Evolutionary conservation across 192 early-diverging fungal genomes (phyloP).

Genomic region (Coemansia sp.): DNA sequence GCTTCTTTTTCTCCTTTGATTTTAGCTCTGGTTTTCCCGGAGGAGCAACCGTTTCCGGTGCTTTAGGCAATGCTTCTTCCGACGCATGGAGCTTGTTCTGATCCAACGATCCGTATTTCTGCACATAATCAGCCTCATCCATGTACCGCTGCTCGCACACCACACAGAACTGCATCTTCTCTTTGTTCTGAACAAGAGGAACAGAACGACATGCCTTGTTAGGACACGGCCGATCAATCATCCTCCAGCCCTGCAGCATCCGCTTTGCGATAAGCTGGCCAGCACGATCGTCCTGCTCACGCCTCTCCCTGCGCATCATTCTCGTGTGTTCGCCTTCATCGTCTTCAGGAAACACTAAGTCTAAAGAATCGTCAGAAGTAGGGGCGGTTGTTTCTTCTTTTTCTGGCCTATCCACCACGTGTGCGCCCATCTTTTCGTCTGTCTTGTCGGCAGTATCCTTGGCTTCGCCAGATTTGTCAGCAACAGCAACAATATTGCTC

Average conservation of each 20-base stretch:
- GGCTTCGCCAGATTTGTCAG: neutral
- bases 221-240: slow-evolving; percentile 43
- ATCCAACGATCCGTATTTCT: slow-evolving; percentile 23
- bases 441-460: neutral
- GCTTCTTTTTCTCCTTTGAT: neutral
- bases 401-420: neutral
- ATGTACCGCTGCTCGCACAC: slow-evolving; percentile 41
- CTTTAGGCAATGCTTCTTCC: neutral
- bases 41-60: neutral
- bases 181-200: slow-evolving; percentile 36
- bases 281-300: slow-evolving; percentile 40
- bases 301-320: slow-evolving; percentile 11
- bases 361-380: neutral
- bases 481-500: neutral
- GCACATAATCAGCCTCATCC: slow-evolving; percentile 34
- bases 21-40: neutral
- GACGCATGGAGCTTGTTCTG: neutral
- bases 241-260: slow-evolving; percentile 46
- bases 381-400: neutral
- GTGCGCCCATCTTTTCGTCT: slow-evolving; percentile 21
- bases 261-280: slow-evolving; percentile 44
- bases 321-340: neutral
- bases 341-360: neutral
- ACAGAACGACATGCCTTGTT: slow-evolving; percentile 31
- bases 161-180: slow-evolving; percentile 39